Base-by-base conservation (phyloP, 768 basidiomycete genomes). In the Gelatoporia subvermispora region DNA sequence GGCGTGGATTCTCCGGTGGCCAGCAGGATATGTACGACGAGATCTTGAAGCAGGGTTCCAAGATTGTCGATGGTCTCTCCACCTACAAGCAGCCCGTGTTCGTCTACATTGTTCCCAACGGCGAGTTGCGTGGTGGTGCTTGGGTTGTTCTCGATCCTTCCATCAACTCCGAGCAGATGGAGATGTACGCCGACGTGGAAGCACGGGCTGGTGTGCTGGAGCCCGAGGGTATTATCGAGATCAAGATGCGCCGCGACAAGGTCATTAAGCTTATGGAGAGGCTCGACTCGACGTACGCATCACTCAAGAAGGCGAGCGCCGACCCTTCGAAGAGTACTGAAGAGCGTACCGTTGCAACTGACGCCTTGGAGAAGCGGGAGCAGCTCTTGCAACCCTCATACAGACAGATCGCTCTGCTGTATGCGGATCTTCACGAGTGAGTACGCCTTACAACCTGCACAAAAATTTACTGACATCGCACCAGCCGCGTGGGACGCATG, bases 1-100 rank as follows among this genome's bases (percentile, higher is more conserved):
- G 96, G 93, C 89, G 96, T 74, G 96, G 96, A 21, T 99, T 99
- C 84, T 99, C 96, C 18, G 96, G 96, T 54, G 96, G 96, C 55
- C 94, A 97, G 68, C 94, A 96, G 68, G 94, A 97, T 68, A 97
- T 97, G 93, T 95, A 93, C 61, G 93, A 97, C 68, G 94, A 95
- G 65, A 81, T 97, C 48, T 75, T 97, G 61, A 97, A 97, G 70
- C 92, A 97, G 66, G 94, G 94, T 36, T 88, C 94, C 16, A 97
- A 95, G 72, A 99, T 99, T 55, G 96, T 99, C 66, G 96, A 99
- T 65, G 96, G 96, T 40, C 78, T 99, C 35, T 94, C 93, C 45
- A 85, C 81, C 64, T 99, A 96, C 78, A 97, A 92, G 68, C 91
- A 95, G 59, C 96, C 96, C 17, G 88, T 97, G 51, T 97, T 96